phyloP scores from a whole-genome alignment of 2,329 filamentous ascomycete species.

The Cordyceps pruinosa region DNA sequence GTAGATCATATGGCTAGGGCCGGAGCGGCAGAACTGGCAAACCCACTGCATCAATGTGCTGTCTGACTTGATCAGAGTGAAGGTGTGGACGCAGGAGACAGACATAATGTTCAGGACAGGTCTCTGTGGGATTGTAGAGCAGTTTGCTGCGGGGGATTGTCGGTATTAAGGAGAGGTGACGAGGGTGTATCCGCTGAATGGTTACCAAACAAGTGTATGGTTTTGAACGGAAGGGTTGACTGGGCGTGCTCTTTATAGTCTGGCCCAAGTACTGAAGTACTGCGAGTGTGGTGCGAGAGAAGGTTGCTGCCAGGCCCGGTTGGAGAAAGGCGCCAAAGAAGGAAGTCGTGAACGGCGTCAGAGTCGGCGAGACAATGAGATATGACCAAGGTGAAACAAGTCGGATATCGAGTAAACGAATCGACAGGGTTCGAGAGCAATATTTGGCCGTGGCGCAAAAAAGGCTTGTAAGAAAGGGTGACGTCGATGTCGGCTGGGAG shows the following conservation, averaged over 20 bases:
- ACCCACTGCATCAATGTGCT: constrained; percentile 59
- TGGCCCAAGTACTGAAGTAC: too few relatives aligned
- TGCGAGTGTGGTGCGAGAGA: not conserved
- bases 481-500: constrained; percentile 6
- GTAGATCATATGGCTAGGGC: constrained; percentile 62
- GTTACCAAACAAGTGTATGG: not conserved
- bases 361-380: not conserved
- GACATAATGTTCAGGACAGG: constrained; percentile 34
- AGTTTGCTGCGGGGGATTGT: too few relatives aligned
- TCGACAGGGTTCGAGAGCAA: not conserved
- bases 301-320: not conserved
- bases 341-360: not conserved
- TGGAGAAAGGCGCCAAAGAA: not conserved
- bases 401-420: not conserved
- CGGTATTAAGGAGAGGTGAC: not conserved
- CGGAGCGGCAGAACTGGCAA: constrained; percentile 57
- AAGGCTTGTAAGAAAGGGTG: not conserved
- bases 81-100: constrained; percentile 53
- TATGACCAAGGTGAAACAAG: not conserved
- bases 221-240: not conserved
- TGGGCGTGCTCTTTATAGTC: constrained; percentile 2
- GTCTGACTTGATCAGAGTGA: constrained; percentile 61
- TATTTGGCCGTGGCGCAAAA: not conserved
- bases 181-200: too few relatives aligned
- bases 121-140: not conserved